phyloP scores from a whole-genome alignment of 768 basidiomycete species.

The Leucocoprinus birnbaumii region DNA sequence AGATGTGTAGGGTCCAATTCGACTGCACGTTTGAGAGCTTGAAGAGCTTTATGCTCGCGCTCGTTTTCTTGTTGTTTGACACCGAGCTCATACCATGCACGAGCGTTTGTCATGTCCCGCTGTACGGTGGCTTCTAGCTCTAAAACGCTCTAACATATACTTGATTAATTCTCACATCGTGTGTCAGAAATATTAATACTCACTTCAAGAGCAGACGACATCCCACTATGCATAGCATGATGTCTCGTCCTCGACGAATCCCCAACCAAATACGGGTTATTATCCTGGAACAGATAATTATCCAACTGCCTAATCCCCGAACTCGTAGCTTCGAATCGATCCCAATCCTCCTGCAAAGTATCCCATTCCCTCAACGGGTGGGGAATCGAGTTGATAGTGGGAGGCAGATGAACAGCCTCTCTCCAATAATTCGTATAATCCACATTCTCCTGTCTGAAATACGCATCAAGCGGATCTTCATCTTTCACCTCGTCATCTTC shows the following conservation, averaged over 20 bases:
- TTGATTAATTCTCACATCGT: not conserved
- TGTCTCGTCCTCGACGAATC: conserved; percentile 53
- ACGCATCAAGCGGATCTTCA: conserved; percentile 59
- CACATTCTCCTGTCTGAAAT: conserved; percentile 67
- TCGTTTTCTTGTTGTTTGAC: conserved; percentile 99
- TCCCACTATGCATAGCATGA: conserved; percentile 35
- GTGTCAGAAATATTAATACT: conserved; percentile 8
- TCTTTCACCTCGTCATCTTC: conserved; percentile 7
- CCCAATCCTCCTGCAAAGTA: conserved; percentile 74
- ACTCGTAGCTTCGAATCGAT: conserved; percentile 72
- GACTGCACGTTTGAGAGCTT: conserved; percentile 77
- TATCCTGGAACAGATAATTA: conserved; percentile 68
- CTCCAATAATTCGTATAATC: conserved; percentile 66
- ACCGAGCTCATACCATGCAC: conserved; percentile 89
- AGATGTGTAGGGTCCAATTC: conserved; percentile 77
- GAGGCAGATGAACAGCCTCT: conserved; percentile 26
- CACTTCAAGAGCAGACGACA: conserved; percentile 41
- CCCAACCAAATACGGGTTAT: conserved; percentile 76
- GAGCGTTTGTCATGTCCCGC: conserved; percentile 62
- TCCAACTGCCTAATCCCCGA: conserved; percentile 55
- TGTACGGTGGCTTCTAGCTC: conserved; percentile 91
- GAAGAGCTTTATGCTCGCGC: conserved; percentile 85
- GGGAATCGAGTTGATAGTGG: not conserved
- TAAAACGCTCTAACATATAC: conserved; percentile 63
- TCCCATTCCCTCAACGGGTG: conserved; percentile 56